Conservation (phyloP, 495 filamentous ascomycete genomes). For the Letharia columbiana region DNA sequence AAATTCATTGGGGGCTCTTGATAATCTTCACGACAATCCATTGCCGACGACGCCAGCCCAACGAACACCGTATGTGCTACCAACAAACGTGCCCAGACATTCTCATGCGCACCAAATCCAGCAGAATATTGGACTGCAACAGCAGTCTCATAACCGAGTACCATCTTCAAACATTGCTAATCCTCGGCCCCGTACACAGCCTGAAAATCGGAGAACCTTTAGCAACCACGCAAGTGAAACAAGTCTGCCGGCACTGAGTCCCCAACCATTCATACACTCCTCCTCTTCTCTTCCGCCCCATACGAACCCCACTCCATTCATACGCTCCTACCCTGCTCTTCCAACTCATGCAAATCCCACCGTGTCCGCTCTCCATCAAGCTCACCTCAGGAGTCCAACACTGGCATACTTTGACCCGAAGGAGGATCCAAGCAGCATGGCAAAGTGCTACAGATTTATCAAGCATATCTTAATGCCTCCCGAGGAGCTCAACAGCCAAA, state of each 20-base stretch:
- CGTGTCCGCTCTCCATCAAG: conserved; percentile 47
- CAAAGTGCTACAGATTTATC: conserved; percentile 15
- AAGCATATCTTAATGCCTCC: conserved; percentile 9
- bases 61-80: not conserved
- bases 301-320: conserved; percentile 1
- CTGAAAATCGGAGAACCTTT: not conserved
- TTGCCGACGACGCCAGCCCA: not conserved
- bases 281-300: not conserved
- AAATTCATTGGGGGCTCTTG: not conserved
- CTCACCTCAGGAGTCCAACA: conserved; percentile 46
- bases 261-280: not conserved
- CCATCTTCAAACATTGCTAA: not conserved
- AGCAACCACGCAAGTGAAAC: not conserved
- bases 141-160: not conserved
- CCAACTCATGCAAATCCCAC: conserved; percentile 38
- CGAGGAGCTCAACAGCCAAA: conserved; percentile 7
- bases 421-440: conserved; percentile 7
- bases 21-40: not conserved
- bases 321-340: conserved; percentile 5
- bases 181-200: not conserved
- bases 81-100: conserved; percentile 3
- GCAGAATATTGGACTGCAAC: conserved; percentile 3
- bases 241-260: not conserved
- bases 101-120: not conserved
- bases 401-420: conserved; percentile 30